Conservation (phyloP, 352 stramenopile genomes). For the Peronospora destructor region DNA sequence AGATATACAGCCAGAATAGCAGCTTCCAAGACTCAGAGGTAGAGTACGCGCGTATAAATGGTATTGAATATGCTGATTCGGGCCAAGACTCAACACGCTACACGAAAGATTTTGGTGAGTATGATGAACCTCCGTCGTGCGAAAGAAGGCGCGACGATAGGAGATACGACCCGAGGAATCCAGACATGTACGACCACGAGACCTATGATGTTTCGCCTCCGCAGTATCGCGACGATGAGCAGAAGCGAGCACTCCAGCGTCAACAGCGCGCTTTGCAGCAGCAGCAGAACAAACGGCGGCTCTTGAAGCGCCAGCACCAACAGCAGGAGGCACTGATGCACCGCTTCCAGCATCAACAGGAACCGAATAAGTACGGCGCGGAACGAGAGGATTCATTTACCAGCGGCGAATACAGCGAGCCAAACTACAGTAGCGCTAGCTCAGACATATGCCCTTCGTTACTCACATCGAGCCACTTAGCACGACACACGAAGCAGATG, state of each 20-base stretch:
- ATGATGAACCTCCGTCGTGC: conserved; percentile 16
- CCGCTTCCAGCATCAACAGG: conserved; percentile 10
- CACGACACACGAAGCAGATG: conserved; percentile 46
- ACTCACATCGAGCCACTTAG: conserved; percentile 45
- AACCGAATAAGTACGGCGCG: conserved; percentile 12
- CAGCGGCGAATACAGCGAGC: conserved; percentile 33
- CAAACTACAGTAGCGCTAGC: conserved; percentile 15
- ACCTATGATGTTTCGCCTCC: conserved; percentile 16
- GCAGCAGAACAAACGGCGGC: conserved; percentile 24
- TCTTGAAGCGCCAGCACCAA: conserved; percentile 25
- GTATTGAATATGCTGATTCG: conserved; percentile 16
- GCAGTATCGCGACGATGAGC: conserved; percentile 17
- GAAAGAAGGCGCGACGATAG: conserved; percentile 16
- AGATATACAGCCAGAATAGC: conserved; percentile 17
- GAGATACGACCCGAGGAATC: conserved; percentile 25
- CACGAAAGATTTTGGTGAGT: conserved; percentile 17
- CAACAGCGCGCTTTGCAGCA: conserved; percentile 30
- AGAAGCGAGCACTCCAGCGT: conserved; percentile 22
- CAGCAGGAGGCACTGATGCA: conserved; percentile 19
- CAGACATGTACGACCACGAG: conserved; percentile 24
- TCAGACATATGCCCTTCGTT: conserved; percentile 16
- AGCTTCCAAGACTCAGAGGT: conserved; percentile 24
- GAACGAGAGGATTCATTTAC: conserved; percentile 11
- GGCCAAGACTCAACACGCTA: conserved; percentile 18
- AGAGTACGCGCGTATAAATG: conserved; percentile 18